Evolutionary conservation across 257 asterid species (phyloP).

Genomic region (Nyctanthes arbortristis): DNA sequence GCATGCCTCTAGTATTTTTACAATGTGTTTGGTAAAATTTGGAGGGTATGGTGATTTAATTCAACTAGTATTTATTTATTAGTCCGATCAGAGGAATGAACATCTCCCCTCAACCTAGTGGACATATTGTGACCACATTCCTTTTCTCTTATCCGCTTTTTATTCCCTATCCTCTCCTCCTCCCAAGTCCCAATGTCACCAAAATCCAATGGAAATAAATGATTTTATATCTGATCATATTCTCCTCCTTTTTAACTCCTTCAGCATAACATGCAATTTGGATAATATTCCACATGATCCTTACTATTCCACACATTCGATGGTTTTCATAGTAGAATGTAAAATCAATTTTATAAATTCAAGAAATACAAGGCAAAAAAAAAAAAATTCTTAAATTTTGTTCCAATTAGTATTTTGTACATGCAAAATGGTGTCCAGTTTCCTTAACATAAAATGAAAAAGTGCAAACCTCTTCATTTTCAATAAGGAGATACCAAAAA

Average conservation of each 20-base stretch:
- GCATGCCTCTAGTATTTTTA: neutral
- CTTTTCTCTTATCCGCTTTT: slow-evolving; percentile 38
- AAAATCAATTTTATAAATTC: too few relatives aligned
- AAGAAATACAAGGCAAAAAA: neutral
- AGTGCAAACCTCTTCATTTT: too few relatives aligned
- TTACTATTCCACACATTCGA: too few relatives aligned
- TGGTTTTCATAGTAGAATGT: too few relatives aligned
- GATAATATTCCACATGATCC: too few relatives aligned
- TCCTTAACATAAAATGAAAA: too few relatives aligned
- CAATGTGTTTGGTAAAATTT: neutral
- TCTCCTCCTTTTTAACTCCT: slow-evolving; percentile 25
- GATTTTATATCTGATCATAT: slow-evolving; percentile 24
- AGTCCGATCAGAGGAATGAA: slow-evolving; percentile 16
- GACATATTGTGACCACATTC: slow-evolving; percentile 57
- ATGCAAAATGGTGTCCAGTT: too few relatives aligned
- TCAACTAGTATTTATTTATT: slow-evolving; percentile 2
- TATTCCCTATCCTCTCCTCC: slow-evolving; percentile 30
- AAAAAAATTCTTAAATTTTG: neutral
- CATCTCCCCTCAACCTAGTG: slow-evolving; percentile 34
- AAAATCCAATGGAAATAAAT: slow-evolving; percentile 15
- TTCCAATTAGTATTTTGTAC: too few relatives aligned
- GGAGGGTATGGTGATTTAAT: neutral
- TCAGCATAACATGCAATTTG: neutral
- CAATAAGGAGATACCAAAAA: too few relatives aligned
- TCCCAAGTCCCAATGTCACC: slow-evolving; percentile 50